Evolutionary conservation across 106 monocot genomes (phyloP), one percentile per base, ranked within the genome.

Genomic region (Phalaenopsis aphrodite): DNA sequence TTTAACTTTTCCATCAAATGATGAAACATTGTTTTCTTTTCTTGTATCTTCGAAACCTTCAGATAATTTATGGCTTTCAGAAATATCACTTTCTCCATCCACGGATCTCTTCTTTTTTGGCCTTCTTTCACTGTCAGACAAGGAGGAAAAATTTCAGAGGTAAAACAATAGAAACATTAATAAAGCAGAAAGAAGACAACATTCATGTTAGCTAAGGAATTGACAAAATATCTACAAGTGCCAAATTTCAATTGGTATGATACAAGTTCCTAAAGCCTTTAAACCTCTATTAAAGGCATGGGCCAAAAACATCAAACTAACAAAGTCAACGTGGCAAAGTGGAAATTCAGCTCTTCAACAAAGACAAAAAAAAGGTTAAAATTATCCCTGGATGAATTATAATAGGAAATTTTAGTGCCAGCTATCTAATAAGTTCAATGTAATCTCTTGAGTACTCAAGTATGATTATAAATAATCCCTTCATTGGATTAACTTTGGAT

Each of bases 61-160:
- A 73, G 85, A 78, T 55, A 73, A 66, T 79, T 84, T 87, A 56
- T 68, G 83, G 74, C 85, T 87, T 78, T 71, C 84, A 75, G 89
- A 87, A 80, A 57, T 79, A 84, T 86, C 84, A 77, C 79, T 88
- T 78, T 85, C 84, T 83, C 83, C 91, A 83, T 82, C 86, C 17
- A 57, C 6, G 55, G 71, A 58, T 39, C 76, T 81, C 64, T 77
- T 85, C 77, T 81, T 87, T 79, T 79, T 80, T 77, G 80, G 83
- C 83, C 75, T 83, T 78, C 81, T 82, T 56, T 90, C 87, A 81
- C 89, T 85, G 55, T 30, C 18, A 42, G n/a, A 56, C 55, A 74
- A 56, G 41, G 30, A 30, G 37, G 57, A 58, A 10, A 4, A 45
- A 58, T 41, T 47, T 38, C 73, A 74, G 23, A 76, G 30, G 18